These are phyloP conservation scores for Lojkania enalia DNA, from an alignment of 2,329 filamentous ascomycete genomes.

Conservation along the genomic window DNA sequence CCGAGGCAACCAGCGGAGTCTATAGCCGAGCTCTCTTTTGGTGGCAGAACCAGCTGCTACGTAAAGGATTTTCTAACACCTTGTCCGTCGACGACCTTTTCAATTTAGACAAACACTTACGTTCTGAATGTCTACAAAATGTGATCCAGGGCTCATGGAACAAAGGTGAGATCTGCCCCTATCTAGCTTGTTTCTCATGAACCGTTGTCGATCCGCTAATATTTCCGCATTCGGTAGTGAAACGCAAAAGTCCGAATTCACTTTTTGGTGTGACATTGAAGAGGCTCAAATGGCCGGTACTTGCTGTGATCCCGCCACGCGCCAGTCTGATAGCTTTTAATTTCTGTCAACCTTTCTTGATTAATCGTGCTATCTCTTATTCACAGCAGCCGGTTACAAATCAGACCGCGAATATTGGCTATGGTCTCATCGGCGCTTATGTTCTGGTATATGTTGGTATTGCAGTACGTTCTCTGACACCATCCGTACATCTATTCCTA, in stretches of 20 bases:
- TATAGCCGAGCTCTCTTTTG: slow-evolving; percentile 55
- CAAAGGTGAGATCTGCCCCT: slow-evolving; percentile 42
- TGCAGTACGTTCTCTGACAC: slow-evolving; percentile 26
- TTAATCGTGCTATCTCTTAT: slow-evolving; percentile 35
- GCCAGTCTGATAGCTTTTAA: slow-evolving; percentile 41
- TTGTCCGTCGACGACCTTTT: slow-evolving; percentile 52
- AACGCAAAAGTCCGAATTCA: slow-evolving; percentile 22
- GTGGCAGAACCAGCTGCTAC: slow-evolving; percentile 59
- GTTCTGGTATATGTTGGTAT: slow-evolving; percentile 41
- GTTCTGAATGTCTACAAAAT: slow-evolving; percentile 46
- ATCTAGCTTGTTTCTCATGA: not conserved
- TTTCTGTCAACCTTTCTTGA: slow-evolving; percentile 43
- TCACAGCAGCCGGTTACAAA: slow-evolving; percentile 20
- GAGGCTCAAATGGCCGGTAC: slow-evolving; percentile 33
- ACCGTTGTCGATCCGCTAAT: not conserved
- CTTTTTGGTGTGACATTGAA: slow-evolving; percentile 31
- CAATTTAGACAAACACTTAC: slow-evolving; percentile 50
- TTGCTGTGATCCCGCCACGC: slow-evolving; percentile 35
- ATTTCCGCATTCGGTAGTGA: slow-evolving; percentile 16
- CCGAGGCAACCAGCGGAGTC: slow-evolving; percentile 57
- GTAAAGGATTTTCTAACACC: slow-evolving; percentile 51
- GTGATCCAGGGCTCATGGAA: slow-evolving; percentile 46
- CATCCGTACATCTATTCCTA: slow-evolving; percentile 1
- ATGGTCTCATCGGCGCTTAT: slow-evolving; percentile 40
- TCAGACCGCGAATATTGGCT: slow-evolving; percentile 34